Percentiles rank a stretch among this genome's conserved stretches.
Evolutionary conservation across 495 filamentous ascomycete genomes (phyloP).

Genomic region (Annulohypoxylon stygium): DNA sequence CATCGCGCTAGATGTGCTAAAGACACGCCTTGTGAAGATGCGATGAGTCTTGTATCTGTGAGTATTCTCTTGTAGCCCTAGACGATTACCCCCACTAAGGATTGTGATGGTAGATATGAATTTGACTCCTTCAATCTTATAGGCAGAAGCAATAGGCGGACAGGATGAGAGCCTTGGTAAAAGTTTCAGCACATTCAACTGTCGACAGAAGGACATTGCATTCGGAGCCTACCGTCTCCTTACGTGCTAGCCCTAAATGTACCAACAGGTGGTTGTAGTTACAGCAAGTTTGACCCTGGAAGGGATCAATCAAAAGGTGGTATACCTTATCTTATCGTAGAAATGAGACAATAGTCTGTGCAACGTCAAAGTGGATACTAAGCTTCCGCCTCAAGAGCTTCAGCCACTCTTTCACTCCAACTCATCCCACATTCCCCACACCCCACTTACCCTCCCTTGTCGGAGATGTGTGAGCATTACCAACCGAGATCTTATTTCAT

Average conservation of each 20-base stretch:
- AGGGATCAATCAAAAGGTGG: not conserved
- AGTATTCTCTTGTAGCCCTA: not conserved
- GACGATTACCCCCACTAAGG: not conserved
- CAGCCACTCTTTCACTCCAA: slow-evolving; percentile 23
- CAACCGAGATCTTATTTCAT: slow-evolving; percentile 33
- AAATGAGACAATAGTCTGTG: not conserved
- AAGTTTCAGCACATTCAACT: slow-evolving; percentile 6
- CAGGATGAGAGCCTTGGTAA: slow-evolving; percentile 10
- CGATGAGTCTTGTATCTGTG: not conserved
- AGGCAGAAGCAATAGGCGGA: not conserved
- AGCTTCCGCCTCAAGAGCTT: slow-evolving; percentile 24
- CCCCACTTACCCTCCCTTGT: slow-evolving; percentile 24
- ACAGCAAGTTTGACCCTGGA: too few relatives aligned
- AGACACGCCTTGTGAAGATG: slow-evolving; percentile 10
- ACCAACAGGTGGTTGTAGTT: not conserved
- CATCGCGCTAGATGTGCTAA: slow-evolving; percentile 37
- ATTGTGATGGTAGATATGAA: not conserved
- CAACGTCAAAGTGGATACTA: slow-evolving; percentile 8
- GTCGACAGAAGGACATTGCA: slow-evolving; percentile 31
- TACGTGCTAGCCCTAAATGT: not conserved
- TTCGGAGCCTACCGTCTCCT: slow-evolving; percentile 1
- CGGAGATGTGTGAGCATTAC: slow-evolving; percentile 15
- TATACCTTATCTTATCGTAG: slow-evolving; percentile 13
- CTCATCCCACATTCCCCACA: slow-evolving; percentile 10
- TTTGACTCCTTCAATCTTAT: not conserved